Evolutionary conservation across 2,329 filamentous ascomycete genomes (phyloP).

Genomic region (Fusarium torulosum): DNA sequence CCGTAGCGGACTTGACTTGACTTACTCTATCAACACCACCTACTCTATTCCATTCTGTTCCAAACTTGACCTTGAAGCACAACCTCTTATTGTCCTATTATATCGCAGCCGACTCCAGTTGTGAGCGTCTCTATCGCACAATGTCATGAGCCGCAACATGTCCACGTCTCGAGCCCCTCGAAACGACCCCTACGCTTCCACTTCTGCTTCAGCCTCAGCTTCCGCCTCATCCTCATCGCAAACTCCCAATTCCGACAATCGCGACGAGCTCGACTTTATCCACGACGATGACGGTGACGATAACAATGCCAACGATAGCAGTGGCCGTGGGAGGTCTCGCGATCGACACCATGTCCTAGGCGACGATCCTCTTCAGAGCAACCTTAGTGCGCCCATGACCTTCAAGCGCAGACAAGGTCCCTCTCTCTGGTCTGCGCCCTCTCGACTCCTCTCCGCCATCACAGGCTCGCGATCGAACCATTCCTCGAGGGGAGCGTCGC

Average conservation of each 20-base stretch:
- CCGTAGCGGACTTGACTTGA: constrained; percentile 8
- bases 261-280: constrained; percentile 63
- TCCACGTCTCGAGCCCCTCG: constrained; percentile 57
- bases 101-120: constrained; percentile 24
- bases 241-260: constrained; percentile 53
- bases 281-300: constrained; percentile 42
- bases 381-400: constrained; percentile 67
- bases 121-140: constrained; percentile 43
- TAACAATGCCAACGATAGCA: constrained; percentile 48
- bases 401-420: constrained; percentile 78
- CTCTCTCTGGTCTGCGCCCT: constrained; percentile 60
- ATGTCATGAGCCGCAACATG: constrained; percentile 59
- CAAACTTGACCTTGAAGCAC: no score
- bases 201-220: constrained; percentile 51
- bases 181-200: constrained; percentile 53
- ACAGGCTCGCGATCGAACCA: constrained; percentile 47
- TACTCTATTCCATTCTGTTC: neutral
- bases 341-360: constrained; percentile 57
- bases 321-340: constrained; percentile 22
- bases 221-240: constrained; percentile 48
- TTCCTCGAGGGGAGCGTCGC: constrained; percentile 37
- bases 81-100: neutral
- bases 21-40: constrained; percentile 3
- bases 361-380: constrained; percentile 67
- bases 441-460: constrained; percentile 63